Evolutionary conservation across 1,139 yeast species (phyloP).

Genomic region (Blastobotrys raffinosifermentans): DNA sequence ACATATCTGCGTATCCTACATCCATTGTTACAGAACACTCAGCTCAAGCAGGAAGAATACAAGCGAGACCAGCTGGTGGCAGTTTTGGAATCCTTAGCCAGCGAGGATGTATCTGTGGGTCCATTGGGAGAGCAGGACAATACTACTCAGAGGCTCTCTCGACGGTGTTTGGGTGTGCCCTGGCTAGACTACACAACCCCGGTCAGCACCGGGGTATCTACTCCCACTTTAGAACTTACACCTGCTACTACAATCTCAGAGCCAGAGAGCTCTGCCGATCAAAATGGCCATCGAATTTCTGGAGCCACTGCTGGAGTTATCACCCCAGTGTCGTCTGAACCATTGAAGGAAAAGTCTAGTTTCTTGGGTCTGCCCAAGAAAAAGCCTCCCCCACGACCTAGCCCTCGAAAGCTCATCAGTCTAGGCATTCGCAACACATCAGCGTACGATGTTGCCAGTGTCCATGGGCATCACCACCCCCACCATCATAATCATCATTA

Average conservation of each 20-base stretch:
- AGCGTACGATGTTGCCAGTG: conserved; percentile 1
- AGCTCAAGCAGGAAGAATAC: conserved; percentile 51
- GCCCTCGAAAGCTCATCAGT: conserved; percentile 9
- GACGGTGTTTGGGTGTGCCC: conserved; percentile 52
- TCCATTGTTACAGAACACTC: conserved; percentile 66
- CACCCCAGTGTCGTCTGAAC: too few species aligned
- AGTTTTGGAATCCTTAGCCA: conserved; percentile 44
- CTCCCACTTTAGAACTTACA: conserved; percentile 7
- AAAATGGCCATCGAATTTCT: too few species aligned
- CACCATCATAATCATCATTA: too few species aligned
- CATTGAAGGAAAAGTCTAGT: too few species aligned
- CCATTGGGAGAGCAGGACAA: conserved; percentile 14
- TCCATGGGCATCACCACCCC: too few species aligned
- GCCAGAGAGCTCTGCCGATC: not conserved
- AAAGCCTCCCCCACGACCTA: conserved; percentile 20
- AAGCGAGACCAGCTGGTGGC: conserved; percentile 51
- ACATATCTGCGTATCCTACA: conserved; percentile 72
- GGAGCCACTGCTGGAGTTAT: too few species aligned
- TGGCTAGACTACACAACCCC: conserved; percentile 43
- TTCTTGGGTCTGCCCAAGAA: too few species aligned
- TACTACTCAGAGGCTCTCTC: conserved; percentile 53
- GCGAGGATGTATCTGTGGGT: conserved; percentile 15
- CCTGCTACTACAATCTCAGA: conserved; percentile 1
- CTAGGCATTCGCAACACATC: conserved; percentile 4
- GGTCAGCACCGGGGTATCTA: not conserved